These are phyloP conservation scores for Raphanus hybrid DNA, from an alignment of 441 rosid genomes.

Conservation along the genomic window DNA sequence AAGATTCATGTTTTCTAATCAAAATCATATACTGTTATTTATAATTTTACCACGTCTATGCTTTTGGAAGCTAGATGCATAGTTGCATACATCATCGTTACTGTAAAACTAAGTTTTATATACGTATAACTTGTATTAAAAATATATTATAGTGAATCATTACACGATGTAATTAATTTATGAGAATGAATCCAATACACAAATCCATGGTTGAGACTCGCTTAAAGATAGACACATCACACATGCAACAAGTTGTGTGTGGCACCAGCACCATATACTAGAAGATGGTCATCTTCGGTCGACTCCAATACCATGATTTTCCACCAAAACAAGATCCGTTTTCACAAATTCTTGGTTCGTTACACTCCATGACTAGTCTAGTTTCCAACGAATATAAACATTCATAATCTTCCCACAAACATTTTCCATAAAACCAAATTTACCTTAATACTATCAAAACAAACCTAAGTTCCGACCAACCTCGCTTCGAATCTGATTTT, in stretches of 20 bases:
- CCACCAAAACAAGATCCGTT: slow-evolving; percentile 11
- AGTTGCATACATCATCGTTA: slow-evolving; percentile 38
- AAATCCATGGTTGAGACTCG: background rate
- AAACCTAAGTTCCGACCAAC: slow-evolving; percentile 52
- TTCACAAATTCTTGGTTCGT: background rate
- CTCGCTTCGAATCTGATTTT: slow-evolving; percentile 42
- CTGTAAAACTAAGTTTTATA: background rate
- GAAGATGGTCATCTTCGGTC: slow-evolving; percentile 43
- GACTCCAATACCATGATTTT: background rate
- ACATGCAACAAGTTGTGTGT: slow-evolving; percentile 39
- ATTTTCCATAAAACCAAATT: slow-evolving; percentile 28
- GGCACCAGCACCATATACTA: slow-evolving; percentile 28
- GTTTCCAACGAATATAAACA: slow-evolving; percentile 27
- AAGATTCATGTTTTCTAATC: slow-evolving; percentile 2
- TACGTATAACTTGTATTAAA: background rate
- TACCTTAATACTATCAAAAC: slow-evolving; percentile 43
- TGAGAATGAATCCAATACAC: background rate
- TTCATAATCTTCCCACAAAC: background rate
- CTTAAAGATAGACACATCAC: slow-evolving; percentile 33
- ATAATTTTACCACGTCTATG: background rate
- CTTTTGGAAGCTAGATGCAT: slow-evolving; percentile 26
- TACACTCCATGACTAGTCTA: slow-evolving; percentile 42
- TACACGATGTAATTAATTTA: background rate
- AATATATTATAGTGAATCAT: background rate
- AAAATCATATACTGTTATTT: slow-evolving; percentile 8